Conservation (phyloP, 2,329 filamentous ascomycete genomes). For the Colletotrichum gigasporum region DNA sequence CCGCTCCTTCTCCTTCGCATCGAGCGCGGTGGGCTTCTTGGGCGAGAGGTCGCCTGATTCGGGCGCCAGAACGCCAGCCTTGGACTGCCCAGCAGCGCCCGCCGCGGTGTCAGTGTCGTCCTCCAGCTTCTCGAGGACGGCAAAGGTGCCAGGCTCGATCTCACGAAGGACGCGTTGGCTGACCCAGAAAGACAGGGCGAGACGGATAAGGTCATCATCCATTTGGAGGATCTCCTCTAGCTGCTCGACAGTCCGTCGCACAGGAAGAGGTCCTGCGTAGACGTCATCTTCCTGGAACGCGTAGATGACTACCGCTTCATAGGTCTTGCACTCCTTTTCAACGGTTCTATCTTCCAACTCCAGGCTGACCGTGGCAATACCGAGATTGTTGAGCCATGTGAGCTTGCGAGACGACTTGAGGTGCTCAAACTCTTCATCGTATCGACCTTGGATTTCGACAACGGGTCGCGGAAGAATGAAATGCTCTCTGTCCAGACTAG, state of each 20-base stretch:
- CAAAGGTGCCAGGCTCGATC: constrained; percentile 62
- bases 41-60: constrained; percentile 49
- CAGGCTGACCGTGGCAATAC: constrained; percentile 81
- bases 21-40: constrained; percentile 62
- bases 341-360: constrained; percentile 84
- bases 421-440: constrained; percentile 79
- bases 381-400: constrained; percentile 86
- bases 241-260: constrained; percentile 59
- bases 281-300: constrained; percentile 72
- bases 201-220: constrained; percentile 75
- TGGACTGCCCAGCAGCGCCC: constrained; percentile 41
- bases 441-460: constrained; percentile 70
- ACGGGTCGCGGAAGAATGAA: constrained; percentile 72
- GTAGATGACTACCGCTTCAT: constrained; percentile 88
- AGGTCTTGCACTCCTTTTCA: constrained; percentile 77
- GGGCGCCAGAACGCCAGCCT: constrained; percentile 30
- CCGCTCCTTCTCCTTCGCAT: constrained; percentile 70
- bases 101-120: constrained; percentile 42
- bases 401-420: constrained; percentile 88
- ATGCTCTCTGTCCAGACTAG: constrained; percentile 75
- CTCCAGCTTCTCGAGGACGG: constrained; percentile 73
- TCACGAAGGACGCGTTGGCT: constrained; percentile 72
- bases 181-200: constrained; percentile 78
- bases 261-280: constrained; percentile 40
- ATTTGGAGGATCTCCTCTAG: constrained; percentile 71